phyloP scores from a whole-genome alignment of 345 rosid genomes.

The Eucalyptus marginata region DNA sequence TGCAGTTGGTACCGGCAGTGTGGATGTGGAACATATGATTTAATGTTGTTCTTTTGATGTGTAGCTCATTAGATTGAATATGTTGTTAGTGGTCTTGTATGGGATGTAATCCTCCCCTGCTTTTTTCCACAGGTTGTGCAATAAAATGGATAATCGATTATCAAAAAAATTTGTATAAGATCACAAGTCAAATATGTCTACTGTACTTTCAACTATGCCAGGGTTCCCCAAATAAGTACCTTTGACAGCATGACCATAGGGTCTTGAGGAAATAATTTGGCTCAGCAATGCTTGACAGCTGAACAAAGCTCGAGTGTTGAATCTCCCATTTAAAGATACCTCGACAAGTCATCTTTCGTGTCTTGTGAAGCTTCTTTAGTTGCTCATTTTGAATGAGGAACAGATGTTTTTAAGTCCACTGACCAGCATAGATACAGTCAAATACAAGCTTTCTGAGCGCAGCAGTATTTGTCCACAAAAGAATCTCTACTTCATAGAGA shows the following conservation, averaged over 20 bases:
- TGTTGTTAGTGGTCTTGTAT: not conserved
- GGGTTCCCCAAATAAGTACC: not conserved
- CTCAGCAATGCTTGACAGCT: not conserved
- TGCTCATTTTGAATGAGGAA: not conserved
- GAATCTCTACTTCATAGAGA: not conserved
- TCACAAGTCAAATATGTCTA: not conserved
- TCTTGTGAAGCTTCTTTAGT: not conserved
- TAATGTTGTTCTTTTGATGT: not conserved
- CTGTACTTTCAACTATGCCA: not conserved
- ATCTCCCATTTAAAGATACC: not conserved
- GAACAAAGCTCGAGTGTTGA: not conserved
- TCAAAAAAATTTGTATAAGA: not conserved
- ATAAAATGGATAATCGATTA: not conserved
- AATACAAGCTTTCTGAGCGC: not conserved
- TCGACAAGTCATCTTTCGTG: not conserved
- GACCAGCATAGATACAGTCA: not conserved
- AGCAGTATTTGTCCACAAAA: not conserved
- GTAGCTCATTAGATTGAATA: not conserved
- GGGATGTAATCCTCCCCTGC: not conserved
- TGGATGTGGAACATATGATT: not conserved
- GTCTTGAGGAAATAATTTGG: not conserved
- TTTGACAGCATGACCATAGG: not conserved
- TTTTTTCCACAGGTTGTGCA: not conserved
- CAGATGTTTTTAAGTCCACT: not conserved
- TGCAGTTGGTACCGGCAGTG: not conserved